Conservation (phyloP, 495 filamentous ascomycete genomes). For the Annulohypoxylon maeteangense region DNA sequence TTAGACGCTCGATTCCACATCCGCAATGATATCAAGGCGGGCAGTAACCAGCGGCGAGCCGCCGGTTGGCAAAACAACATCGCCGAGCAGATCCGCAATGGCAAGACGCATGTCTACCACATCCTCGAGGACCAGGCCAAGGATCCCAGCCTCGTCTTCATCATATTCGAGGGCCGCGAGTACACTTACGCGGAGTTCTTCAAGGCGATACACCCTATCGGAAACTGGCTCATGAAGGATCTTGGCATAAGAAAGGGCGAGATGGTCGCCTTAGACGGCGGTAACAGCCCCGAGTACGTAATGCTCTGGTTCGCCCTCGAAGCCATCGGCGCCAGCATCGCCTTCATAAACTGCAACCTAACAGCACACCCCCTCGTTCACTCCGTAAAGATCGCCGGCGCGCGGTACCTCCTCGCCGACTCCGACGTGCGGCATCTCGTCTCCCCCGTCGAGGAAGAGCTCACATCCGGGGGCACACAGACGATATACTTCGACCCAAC, state of each 20-base stretch:
- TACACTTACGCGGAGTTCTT: constrained; percentile 51
- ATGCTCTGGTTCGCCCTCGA: constrained; percentile 60
- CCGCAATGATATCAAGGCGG: constrained; percentile 43
- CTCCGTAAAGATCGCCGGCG: constrained; percentile 48
- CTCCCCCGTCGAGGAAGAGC: constrained; percentile 44
- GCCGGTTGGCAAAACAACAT: constrained; percentile 21
- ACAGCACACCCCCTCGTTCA: constrained; percentile 48
- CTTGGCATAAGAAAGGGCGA: constrained; percentile 52
- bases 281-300: constrained; percentile 53
- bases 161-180: constrained; percentile 52
- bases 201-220: constrained; percentile 44
- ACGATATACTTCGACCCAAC: constrained; percentile 45
- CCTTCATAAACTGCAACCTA: constrained; percentile 58
- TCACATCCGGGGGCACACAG: constrained; percentile 37
- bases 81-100: constrained; percentile 12
- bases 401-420: constrained; percentile 49
- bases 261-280: constrained; percentile 52
- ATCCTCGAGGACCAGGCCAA: constrained; percentile 48
- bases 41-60: constrained; percentile 14
- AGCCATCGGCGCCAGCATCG: constrained; percentile 55
- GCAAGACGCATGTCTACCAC: constrained; percentile 46
- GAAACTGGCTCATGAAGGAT: constrained; percentile 56
- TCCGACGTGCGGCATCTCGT: constrained; percentile 44
- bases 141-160: constrained; percentile 39
- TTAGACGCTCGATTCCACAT: constrained; percentile 43